phyloP scores from a whole-genome alignment of 345 rosid species.

The Salix brachista region DNA sequence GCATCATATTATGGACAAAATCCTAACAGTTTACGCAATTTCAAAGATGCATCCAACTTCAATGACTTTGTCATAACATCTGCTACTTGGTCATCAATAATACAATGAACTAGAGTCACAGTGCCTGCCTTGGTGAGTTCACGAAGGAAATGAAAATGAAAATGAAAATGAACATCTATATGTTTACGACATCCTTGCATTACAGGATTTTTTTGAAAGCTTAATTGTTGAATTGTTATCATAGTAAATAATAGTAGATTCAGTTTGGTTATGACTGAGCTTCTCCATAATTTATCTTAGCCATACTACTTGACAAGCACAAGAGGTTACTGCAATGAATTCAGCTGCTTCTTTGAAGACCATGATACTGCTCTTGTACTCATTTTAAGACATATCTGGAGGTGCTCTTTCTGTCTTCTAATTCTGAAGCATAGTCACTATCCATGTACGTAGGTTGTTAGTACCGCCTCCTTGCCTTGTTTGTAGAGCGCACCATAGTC shows the following conservation, averaged over 20 bases:
- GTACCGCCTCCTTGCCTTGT: no score
- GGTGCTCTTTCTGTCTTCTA: background rate
- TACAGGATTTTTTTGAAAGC: background rate
- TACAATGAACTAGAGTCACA: background rate
- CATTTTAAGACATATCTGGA: background rate
- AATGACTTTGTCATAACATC: no score
- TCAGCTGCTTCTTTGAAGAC: background rate
- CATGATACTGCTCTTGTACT: background rate
- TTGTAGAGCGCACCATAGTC: background rate
- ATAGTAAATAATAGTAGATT: background rate
- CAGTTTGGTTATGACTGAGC: no score
- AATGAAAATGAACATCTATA: background rate
- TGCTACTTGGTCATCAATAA: background rate
- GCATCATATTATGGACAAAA: no score
- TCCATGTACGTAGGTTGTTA: background rate
- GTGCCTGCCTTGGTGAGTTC: background rate
- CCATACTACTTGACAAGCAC: background rate
- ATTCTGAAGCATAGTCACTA: background rate
- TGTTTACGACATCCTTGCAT: background rate
- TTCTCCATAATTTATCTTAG: background rate
- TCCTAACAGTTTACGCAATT: no score
- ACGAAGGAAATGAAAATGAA: background rate
- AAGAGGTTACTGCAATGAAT: background rate
- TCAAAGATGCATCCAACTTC: no score
- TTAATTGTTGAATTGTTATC: background rate